Percentiles rank a stretch among this genome's conserved stretches.
phyloP scores from a whole-genome alignment of 2,329 filamentous ascomycete species.

The Plenodomus tracheiphilus region DNA sequence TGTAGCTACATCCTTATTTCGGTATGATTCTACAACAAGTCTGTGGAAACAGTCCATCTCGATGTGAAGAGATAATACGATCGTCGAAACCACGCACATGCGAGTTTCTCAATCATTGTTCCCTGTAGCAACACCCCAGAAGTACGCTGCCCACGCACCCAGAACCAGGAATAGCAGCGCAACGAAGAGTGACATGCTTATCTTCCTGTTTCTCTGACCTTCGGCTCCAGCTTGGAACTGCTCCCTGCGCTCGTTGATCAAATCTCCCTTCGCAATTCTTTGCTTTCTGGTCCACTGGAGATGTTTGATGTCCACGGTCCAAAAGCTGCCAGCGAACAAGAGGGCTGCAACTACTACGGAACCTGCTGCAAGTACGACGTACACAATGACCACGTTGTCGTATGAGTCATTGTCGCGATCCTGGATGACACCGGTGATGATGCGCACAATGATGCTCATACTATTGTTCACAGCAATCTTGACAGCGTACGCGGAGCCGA shows the following conservation, averaged over 20 bases:
- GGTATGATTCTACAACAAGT: too few relatives aligned
- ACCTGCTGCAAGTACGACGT: slow-evolving; percentile 56
- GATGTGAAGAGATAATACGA: too few relatives aligned
- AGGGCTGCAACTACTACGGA: slow-evolving; percentile 52
- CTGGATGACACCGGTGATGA: slow-evolving; percentile 62
- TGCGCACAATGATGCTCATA: slow-evolving; percentile 64
- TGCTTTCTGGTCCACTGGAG: slow-evolving; percentile 64
- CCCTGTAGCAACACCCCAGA: slow-evolving; percentile 63
- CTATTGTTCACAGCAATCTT: slow-evolving; percentile 67
- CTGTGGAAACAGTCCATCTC: too few relatives aligned
- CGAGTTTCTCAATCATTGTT: slow-evolving; percentile 34
- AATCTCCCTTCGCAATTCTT: slow-evolving; percentile 51
- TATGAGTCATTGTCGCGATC: slow-evolving; percentile 62
- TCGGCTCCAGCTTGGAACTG: slow-evolving; percentile 41
- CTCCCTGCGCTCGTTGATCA: slow-evolving; percentile 50
- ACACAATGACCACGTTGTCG: slow-evolving; percentile 58
- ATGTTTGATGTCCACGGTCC: slow-evolving; percentile 50
- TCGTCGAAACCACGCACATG: too few relatives aligned
- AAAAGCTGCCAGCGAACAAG: slow-evolving; percentile 47
- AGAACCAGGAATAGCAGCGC: slow-evolving; percentile 52
- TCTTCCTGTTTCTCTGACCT: slow-evolving; percentile 43
- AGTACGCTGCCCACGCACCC: slow-evolving; percentile 60
- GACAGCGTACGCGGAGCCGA: slow-evolving; percentile 62
- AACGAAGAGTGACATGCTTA: slow-evolving; percentile 50
- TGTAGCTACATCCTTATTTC: too few relatives aligned